Conservation (phyloP, 345 rosid genomes). For the Arabis hirsuta region DNA sequence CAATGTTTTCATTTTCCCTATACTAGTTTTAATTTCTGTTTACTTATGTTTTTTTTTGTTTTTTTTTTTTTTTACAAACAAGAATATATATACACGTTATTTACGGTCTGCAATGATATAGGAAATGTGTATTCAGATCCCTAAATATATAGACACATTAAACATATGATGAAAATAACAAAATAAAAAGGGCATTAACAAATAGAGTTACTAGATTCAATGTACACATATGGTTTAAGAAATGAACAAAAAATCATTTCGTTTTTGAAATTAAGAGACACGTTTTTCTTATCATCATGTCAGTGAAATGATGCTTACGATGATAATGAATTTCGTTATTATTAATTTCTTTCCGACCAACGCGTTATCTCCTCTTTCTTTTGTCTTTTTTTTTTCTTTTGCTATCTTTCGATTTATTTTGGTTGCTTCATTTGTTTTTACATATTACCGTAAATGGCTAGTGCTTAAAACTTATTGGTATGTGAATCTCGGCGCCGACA, state of each 20-base stretch:
- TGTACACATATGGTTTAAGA: conserved; percentile 2
- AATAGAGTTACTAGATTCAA: conserved; percentile 14
- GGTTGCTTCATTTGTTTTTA: background rate
- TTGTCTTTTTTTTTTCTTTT: background rate
- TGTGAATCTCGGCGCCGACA: conserved; percentile 40
- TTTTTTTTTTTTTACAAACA: background rate
- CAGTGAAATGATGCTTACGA: conserved; percentile 33
- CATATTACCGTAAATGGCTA: conserved; percentile 11
- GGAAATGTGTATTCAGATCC: background rate
- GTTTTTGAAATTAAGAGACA: conserved; percentile 29
- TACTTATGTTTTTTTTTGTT: no score
- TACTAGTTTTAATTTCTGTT: background rate
- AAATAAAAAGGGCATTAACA: background rate
- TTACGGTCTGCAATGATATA: background rate
- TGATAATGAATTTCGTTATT: conserved; percentile 25
- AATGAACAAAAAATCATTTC: conserved; percentile 31
- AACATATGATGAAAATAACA: background rate
- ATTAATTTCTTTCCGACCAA: conserved; percentile 42
- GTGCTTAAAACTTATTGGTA: conserved; percentile 27
- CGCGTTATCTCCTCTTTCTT: conserved; percentile 39
- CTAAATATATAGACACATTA: background rate
- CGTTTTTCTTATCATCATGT: conserved; percentile 33
- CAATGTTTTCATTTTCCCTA: conserved; percentile 15
- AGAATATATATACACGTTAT: background rate
- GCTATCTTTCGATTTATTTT: background rate